These are phyloP conservation scores for Starmerella bombi DNA, from an alignment of 805 yeast species.

Conservation along the genomic window DNA sequence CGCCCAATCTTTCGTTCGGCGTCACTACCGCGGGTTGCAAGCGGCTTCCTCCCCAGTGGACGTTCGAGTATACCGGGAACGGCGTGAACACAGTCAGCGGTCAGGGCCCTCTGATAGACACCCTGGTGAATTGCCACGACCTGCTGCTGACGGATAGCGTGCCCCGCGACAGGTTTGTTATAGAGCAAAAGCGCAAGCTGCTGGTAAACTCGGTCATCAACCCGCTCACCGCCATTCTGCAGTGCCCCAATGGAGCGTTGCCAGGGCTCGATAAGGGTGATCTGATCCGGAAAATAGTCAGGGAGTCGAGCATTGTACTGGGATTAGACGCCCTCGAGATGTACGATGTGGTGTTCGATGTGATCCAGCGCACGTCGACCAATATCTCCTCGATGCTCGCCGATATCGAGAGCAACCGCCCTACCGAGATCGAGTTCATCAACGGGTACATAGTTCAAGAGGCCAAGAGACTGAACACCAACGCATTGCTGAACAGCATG, in stretches of 20 bases:
- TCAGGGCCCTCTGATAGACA: neutral
- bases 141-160: constrained; percentile 15
- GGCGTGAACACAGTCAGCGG: constrained; percentile 29
- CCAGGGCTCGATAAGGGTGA: constrained; percentile 29
- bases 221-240: constrained; percentile 64
- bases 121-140: constrained; percentile 1
- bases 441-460: constrained; percentile 62
- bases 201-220: constrained; percentile 73
- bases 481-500: constrained; percentile 36
- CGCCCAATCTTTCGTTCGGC: constrained; percentile 59
- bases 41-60: constrained; percentile 33
- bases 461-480: constrained; percentile 36
- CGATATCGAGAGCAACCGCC: constrained; percentile 42
- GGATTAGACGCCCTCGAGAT: constrained; percentile 25
- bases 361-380: constrained; percentile 36
- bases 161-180: constrained; percentile 34
- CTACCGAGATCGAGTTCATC: constrained; percentile 68
- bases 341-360: constrained; percentile 28
- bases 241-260: constrained; percentile 68
- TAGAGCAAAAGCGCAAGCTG: constrained; percentile 62
- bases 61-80: constrained; percentile 53
- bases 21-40: constrained; percentile 77
- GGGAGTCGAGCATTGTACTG: constrained; percentile 35
- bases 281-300: constrained; percentile 33
- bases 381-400: constrained; percentile 63